phyloP scores from a whole-genome alignment of 768 basidiomycete genomes.

The Strobilomyces dryophilus region DNA sequence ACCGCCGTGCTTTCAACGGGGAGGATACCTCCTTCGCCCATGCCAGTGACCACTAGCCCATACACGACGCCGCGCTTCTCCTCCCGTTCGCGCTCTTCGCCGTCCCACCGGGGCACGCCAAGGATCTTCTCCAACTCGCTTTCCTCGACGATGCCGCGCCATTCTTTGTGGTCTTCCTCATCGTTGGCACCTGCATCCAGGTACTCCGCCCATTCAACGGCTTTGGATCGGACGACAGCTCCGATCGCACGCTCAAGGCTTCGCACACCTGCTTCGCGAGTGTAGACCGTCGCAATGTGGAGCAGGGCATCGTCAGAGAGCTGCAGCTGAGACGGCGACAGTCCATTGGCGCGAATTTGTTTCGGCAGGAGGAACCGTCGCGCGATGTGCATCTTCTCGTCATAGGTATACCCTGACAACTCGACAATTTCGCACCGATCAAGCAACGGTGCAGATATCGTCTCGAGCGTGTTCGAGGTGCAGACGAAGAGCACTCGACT shows the following conservation, averaged over 20 bases:
- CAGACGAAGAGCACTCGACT: conserved; percentile 90
- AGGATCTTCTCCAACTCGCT: conserved; percentile 80
- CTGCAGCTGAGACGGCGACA: conserved; percentile 54
- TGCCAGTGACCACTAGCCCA: conserved; percentile 83
- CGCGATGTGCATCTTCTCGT: conserved; percentile 90
- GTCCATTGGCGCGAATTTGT: conserved; percentile 75
- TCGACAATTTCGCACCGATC: conserved; percentile 90
- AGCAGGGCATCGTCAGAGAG: conserved; percentile 69
- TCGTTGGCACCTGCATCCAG: conserved; percentile 28
- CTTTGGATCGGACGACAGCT: conserved; percentile 85
- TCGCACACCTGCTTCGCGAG: conserved; percentile 91
- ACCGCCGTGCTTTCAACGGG: conserved; percentile 81
- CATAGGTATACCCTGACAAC: conserved; percentile 79
- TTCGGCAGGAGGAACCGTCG: conserved; percentile 85
- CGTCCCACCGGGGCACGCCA: conserved; percentile 76
- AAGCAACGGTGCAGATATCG: conserved; percentile 81
- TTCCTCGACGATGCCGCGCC: conserved; percentile 57
- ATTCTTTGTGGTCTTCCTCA: conserved; percentile 35
- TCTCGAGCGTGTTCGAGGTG: conserved; percentile 86
- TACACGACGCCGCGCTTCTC: conserved; percentile 75
- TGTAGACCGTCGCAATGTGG: conserved; percentile 74
- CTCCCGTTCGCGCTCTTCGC: conserved; percentile 73
- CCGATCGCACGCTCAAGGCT: conserved; percentile 85
- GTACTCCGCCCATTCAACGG: conserved; percentile 84
- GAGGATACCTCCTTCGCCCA: conserved; percentile 80